Conservation (phyloP, 257 asterid genomes). For the Primulina huaijiensis region DNA sequence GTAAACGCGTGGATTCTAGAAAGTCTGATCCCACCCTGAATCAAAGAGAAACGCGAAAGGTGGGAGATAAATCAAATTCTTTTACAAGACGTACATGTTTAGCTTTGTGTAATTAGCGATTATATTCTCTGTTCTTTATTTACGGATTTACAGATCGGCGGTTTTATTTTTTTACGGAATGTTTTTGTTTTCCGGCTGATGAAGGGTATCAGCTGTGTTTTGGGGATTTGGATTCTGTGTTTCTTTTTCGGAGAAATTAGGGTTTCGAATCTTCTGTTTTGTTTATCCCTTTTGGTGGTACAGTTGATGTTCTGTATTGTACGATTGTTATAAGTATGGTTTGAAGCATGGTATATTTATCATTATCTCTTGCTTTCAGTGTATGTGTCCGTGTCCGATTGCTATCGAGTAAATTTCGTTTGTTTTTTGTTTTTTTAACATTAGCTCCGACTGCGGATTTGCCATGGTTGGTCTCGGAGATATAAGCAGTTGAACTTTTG, state of each 20-base stretch:
- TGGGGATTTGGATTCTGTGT: not conserved
- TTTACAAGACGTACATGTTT: not conserved
- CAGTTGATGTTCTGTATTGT: not conserved
- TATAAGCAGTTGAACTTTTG: not conserved
- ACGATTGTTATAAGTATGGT: not conserved
- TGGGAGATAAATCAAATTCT: no score
- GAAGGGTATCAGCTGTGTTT: not conserved
- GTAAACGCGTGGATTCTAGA: not conserved
- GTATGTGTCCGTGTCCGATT: not conserved
- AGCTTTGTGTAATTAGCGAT: not conserved
- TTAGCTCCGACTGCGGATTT: not conserved
- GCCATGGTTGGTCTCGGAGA: not conserved
- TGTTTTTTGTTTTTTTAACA: no score
- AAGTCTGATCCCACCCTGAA: not conserved
- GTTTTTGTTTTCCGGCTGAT: not conserved
- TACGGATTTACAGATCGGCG: not conserved
- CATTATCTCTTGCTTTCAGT: not conserved
- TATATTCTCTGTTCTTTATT: not conserved
- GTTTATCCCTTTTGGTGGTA: not conserved
- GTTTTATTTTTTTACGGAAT: not conserved
- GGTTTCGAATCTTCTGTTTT: not conserved
- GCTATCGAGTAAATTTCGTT: not conserved
- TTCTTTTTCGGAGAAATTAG: not conserved
- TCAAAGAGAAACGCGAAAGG: not conserved
- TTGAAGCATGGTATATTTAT: not conserved